phyloP scores from a whole-genome alignment of 2,329 filamentous ascomycete species.

The Mycogone perniciosa region DNA sequence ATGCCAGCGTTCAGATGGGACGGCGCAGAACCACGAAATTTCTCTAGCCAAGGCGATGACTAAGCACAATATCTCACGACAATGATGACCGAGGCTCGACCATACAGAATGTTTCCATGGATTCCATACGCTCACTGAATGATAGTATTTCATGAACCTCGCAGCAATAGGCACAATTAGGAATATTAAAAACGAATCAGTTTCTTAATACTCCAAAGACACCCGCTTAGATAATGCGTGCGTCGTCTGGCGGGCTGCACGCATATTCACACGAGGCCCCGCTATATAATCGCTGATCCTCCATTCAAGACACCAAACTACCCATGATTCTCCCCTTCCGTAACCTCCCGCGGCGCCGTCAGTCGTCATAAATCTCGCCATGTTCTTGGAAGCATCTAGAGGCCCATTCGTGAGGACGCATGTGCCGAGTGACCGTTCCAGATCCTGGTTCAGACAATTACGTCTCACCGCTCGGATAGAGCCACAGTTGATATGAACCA shows the following conservation, averaged over 20 bases:
- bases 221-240: not conserved
- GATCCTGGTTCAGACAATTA: constrained; percentile 22
- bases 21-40: constrained; percentile 10
- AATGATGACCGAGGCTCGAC: not conserved
- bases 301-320: not conserved
- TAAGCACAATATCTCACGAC: not conserved
- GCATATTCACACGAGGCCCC: not conserved
- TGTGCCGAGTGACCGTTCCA: constrained; percentile 24
- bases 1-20: constrained; percentile 1
- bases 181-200: not conserved
- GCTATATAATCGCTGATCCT: not conserved
- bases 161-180: not conserved
- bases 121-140: no score
- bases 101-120: no score
- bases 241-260: not conserved
- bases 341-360: not conserved
- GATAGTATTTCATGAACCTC: no score
- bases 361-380: not conserved
- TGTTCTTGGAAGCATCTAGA: constrained; percentile 3
- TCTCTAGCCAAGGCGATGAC: constrained; percentile 6
- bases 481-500: constrained; percentile 18
- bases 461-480: constrained; percentile 20
- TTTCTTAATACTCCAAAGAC: not conserved
- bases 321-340: not conserved
- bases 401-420: not conserved